Evolutionary conservation across 2,329 filamentous ascomycete genomes (phyloP).

Genomic region (Pseudopyrenochaeta lycopersici): DNA sequence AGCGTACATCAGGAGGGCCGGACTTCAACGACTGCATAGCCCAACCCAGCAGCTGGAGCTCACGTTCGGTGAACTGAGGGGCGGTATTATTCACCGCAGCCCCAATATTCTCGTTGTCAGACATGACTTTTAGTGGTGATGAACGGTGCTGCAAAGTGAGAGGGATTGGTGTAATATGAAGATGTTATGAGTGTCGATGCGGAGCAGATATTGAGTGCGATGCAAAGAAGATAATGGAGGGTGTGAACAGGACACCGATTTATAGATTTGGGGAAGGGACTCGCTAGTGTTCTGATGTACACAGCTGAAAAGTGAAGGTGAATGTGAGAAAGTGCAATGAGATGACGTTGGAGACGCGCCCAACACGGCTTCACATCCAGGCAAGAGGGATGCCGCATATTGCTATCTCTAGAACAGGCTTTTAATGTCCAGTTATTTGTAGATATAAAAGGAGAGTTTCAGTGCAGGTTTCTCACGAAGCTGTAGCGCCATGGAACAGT

Average conservation of each 20-base stretch:
- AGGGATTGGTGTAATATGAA: not conserved
- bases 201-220: not conserved
- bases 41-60: constrained; percentile 46
- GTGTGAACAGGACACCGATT: not conserved
- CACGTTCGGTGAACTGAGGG: constrained; percentile 44
- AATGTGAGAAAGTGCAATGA: constrained; percentile 8
- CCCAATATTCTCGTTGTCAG: constrained; percentile 27
- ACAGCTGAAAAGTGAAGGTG: constrained; percentile 18
- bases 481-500: no score
- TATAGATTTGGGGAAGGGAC: not conserved
- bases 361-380: constrained; percentile 10
- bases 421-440: no score
- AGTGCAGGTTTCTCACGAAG: no score
- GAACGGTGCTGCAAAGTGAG: not conserved
- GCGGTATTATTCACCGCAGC: constrained; percentile 9
- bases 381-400: not conserved
- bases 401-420: no score
- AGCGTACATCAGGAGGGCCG: constrained; percentile 44
- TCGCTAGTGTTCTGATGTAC: constrained; percentile 9
- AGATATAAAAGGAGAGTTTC: no score
- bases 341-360: not conserved
- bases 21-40: constrained; percentile 50
- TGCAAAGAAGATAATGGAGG: not conserved
- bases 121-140: constrained; percentile 28
- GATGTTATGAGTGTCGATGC: not conserved